Conservation (phyloP, 2,329 filamentous ascomycete species). For the Mycosphaerella arachidis region DNA sequence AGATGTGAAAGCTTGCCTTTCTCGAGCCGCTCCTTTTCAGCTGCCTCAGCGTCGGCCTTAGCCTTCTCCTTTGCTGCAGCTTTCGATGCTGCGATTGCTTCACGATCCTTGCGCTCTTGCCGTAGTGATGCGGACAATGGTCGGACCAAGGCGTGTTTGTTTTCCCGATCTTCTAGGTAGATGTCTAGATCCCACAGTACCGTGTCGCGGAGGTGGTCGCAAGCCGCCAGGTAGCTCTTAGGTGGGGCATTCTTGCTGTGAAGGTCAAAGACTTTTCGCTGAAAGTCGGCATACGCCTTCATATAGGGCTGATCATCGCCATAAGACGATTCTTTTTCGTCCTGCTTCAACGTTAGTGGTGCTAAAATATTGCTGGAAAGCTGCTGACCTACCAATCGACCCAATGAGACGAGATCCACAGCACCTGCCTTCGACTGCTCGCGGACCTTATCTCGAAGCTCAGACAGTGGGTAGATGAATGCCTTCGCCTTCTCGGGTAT, state of each 20-base stretch:
- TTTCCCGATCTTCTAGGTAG: slow-evolving; percentile 77
- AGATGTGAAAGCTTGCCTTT: slow-evolving; percentile 55
- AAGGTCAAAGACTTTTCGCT: slow-evolving; percentile 59
- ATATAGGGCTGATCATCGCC: slow-evolving; percentile 42
- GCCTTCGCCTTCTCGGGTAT: slow-evolving; percentile 56
- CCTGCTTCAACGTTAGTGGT: background rate
- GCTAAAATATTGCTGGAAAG: background rate
- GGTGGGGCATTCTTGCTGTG: slow-evolving; percentile 47
- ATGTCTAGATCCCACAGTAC: slow-evolving; percentile 78
- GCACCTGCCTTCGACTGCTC: slow-evolving; percentile 50
- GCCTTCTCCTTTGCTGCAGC: slow-evolving; percentile 44
- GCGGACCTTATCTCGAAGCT: slow-evolving; percentile 55
- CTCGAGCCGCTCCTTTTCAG: slow-evolving; percentile 47
- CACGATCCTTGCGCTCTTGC: slow-evolving; percentile 50
- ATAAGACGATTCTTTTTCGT: slow-evolving; percentile 24
- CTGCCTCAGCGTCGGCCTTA: slow-evolving; percentile 51
- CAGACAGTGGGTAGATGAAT: slow-evolving; percentile 56
- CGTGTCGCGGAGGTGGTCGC: slow-evolving; percentile 74
- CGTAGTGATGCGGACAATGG: slow-evolving; percentile 51
- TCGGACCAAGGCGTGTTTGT: slow-evolving; percentile 66
- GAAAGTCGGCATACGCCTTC: slow-evolving; percentile 47
- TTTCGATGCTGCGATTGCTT: slow-evolving; percentile 50
- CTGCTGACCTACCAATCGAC: slow-evolving; percentile 9
- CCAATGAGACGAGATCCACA: slow-evolving; percentile 32
- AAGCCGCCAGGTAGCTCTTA: slow-evolving; percentile 70